Base-by-base conservation (phyloP, 2,329 filamentous ascomycete species). In the Pseudogymnoascus sp. region DNA sequence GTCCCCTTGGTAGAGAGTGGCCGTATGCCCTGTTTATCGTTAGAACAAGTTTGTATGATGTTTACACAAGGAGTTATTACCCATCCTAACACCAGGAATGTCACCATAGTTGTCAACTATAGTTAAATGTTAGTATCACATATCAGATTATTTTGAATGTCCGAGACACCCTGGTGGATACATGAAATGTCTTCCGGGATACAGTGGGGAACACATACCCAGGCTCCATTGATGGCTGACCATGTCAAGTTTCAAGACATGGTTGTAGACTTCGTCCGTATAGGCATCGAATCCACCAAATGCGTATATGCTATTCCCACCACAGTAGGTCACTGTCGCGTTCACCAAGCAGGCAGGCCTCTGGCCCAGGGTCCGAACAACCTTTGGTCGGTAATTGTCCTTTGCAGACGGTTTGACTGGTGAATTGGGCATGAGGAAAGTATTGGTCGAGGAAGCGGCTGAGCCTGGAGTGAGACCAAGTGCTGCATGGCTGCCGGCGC, bases 261-360 rank as follows among this genome's bases (percentile, higher is more conserved):
- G 95, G 73, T 99, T 99, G 78, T 99, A 99, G 17, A 99, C 88
- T 79, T 99, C 95, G 75, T 99, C 95, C 0, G 95, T 99, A 74
- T 96, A 97, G 76, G 97, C 93, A 74, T 99, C 95, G 73, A 99
- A 99, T 17, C 95, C 95, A 47, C 95, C 95, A 79, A 99, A 99
- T 10, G 93, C 95, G 76, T 96, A 97, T 70, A 99, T 97, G 76
- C 95, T 87, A 74, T 97, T 95, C 77, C 96, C 95, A 65, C 93
- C 93, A 72, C 95, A 96, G 75, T 96, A 97, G n/a, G 95, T 99
- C 65, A 97, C 93, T 0, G 95, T 97, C 62, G 95, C 95, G 80
- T 99, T 99, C 69, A 99, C 93, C 60, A 99, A 82, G 73, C 93
- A 97, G 36, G 95, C 93, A 38, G 95, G 95, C 68, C 93, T 86